A percentile compares a stretch with the other conserved stretches of the same genome.
Conservation (phyloP, 257 asterid genomes). For the Nicotiana sylvestris region DNA sequence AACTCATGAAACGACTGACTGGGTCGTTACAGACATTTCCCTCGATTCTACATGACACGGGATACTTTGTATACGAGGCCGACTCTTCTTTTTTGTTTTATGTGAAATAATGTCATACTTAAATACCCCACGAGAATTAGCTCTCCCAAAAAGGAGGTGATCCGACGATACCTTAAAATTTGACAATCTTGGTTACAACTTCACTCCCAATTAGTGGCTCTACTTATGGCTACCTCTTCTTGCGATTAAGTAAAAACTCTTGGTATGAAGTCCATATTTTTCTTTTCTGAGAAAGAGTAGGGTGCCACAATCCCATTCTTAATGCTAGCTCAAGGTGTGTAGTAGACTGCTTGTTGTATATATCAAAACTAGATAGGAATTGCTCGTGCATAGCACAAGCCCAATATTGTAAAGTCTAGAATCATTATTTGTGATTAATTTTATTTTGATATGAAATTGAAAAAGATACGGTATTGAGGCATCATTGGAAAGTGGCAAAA, state of each 20-base stretch:
- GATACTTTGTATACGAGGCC: too few species aligned
- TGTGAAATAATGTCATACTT: background rate
- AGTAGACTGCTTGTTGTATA: background rate
- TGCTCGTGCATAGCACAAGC: too few species aligned
- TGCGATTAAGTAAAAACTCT: background rate
- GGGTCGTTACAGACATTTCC: too few species aligned
- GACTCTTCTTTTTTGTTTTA: background rate
- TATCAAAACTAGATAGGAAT: background rate
- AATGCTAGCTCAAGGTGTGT: background rate
- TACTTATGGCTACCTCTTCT: background rate
- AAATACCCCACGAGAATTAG: background rate
- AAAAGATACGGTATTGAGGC: too few species aligned
- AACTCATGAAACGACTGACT: too few species aligned
- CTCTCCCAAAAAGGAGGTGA: background rate
- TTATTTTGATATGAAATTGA: too few species aligned
- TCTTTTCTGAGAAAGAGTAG: background rate
- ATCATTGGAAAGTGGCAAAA: too few species aligned
- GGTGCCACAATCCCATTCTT: background rate
- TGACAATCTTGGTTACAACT: background rate
- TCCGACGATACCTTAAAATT: background rate
- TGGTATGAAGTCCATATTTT: background rate
- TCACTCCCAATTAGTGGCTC: background rate
- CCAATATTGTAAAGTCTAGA: too few species aligned
- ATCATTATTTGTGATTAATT: too few species aligned
- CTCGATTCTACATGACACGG: rapidly evolving